A percentile compares a stretch with the other conserved stretches of the same genome.
phyloP scores from a whole-genome alignment of 192 early-diverging fungal genomes.

The Lunasporangiospora selenospora region DNA sequence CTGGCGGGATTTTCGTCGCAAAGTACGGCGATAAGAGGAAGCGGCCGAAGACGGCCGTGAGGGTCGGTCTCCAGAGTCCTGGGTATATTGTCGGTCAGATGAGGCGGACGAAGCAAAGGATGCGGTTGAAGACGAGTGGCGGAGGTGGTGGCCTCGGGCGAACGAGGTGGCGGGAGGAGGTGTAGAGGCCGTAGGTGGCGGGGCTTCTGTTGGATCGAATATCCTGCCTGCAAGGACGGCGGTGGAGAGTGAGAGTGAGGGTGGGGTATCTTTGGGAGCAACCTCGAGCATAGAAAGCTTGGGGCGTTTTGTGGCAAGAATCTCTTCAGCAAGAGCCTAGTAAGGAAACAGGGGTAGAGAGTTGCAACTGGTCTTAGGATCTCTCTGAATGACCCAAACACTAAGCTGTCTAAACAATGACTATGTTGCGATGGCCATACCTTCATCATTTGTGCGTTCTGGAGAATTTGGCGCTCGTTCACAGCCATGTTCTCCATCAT shows the following conservation, averaged over 20 bases:
- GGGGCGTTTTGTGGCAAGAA: constrained; percentile 34
- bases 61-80: constrained; percentile 11
- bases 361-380: too few relatives aligned
- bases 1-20: constrained; percentile 12
- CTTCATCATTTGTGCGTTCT: constrained; percentile 45
- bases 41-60: constrained; percentile 23
- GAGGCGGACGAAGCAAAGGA: constrained; percentile 7
- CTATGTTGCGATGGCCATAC: too few relatives aligned
- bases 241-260: constrained; percentile 8
- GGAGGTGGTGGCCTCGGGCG: constrained; percentile 10
- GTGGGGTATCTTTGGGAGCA: neutral
- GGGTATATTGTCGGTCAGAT: constrained; percentile 43
- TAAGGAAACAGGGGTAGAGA: too few relatives aligned
- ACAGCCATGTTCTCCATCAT: constrained; percentile 44
- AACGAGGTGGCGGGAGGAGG: constrained; percentile 15
- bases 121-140: constrained; percentile 19
- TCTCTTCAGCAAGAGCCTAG: constrained; percentile 38
- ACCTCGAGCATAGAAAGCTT: too few relatives aligned
- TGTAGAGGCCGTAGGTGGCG: constrained; percentile 24
- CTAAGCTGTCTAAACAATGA: too few relatives aligned
- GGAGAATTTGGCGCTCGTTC: constrained; percentile 36
- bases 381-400: too few relatives aligned
- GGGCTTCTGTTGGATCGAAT: constrained; percentile 6
- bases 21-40: constrained; percentile 20
- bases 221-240: neutral